Evolutionary conservation across 805 yeast genomes (phyloP).

Genomic region (Suhomyces vadensis): DNA sequence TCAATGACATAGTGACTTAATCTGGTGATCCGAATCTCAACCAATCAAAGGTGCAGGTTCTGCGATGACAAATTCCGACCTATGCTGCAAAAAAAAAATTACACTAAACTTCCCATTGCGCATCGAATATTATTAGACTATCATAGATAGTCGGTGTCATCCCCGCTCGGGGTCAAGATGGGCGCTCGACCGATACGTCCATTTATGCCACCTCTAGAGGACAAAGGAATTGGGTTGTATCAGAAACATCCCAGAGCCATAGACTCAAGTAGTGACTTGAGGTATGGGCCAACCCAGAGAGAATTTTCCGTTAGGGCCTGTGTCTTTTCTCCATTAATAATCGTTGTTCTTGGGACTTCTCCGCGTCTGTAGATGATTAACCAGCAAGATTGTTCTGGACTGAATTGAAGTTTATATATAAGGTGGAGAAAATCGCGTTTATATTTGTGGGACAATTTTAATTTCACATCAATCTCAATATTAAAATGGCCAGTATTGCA

Average conservation of each 20-base stretch:
- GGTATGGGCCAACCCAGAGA: no score
- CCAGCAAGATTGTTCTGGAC: neutral
- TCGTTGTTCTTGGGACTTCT: neutral
- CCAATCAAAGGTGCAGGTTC: neutral
- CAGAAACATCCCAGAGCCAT: no score
- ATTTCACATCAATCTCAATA: neutral
- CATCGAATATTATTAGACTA: neutral
- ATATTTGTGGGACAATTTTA: no score
- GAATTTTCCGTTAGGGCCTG: neutral
- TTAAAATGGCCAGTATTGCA: constrained; percentile 5
- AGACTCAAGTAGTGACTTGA: no score
- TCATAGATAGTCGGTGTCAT: neutral
- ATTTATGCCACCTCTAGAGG: no score
- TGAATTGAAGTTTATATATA: neutral
- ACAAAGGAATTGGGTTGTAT: no score
- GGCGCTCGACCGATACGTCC: no score
- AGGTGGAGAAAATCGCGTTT: no score
- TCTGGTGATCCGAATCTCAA: neutral
- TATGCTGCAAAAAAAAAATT: constrained; percentile 2
- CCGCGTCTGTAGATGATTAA: neutral
- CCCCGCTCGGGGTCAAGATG: no score
- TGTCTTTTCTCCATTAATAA: neutral
- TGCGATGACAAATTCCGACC: neutral
- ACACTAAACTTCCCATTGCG: neutral
- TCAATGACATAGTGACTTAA: no score